phyloP scores from a whole-genome alignment of 1,139 yeast species.

The Candida mesenterica region DNA sequence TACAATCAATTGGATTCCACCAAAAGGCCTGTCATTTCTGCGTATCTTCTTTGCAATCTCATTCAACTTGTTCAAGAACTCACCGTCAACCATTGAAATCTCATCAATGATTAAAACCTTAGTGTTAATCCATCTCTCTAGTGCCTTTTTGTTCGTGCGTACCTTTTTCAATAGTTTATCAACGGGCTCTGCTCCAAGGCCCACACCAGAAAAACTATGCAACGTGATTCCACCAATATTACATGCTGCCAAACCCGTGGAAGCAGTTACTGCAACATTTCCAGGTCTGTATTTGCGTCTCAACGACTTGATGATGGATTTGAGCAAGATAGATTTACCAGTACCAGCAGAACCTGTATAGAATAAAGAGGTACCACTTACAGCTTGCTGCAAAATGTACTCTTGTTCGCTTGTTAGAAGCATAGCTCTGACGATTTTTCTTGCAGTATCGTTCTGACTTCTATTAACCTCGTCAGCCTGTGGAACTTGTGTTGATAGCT shows the following conservation, averaged over 20 bases:
- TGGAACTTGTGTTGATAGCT: conserved; percentile 21
- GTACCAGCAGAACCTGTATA: conserved; percentile 98
- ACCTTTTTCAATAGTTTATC: conserved; percentile 51
- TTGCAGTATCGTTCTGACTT: neutral
- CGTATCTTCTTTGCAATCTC: conserved; percentile 59
- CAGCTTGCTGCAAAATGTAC: conserved; percentile 34
- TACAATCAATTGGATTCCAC: conserved; percentile 80
- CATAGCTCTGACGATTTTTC: conserved; percentile 34
- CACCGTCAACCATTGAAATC: conserved; percentile 85
- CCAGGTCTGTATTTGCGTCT: conserved; percentile 44
- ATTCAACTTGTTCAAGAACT: conserved; percentile 68
- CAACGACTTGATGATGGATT: conserved; percentile 65
- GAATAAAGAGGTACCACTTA: conserved; percentile 58
- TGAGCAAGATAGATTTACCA: conserved; percentile 80
- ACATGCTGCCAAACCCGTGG: conserved; percentile 91
- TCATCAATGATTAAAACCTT: conserved; percentile 80
- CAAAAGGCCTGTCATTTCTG: conserved; percentile 61
- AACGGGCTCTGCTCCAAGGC: conserved; percentile 53
- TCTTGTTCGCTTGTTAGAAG: conserved; percentile 43
- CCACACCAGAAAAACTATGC: conserved; percentile 86
- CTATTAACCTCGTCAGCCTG: conserved; percentile 3
- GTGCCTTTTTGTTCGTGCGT: conserved; percentile 50
- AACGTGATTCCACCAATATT: conserved; percentile 86
- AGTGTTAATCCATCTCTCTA: conserved; percentile 59
- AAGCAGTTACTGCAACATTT: conserved; percentile 80